Conservation (phyloP, 2,329 filamentous ascomycete genomes). For the Metarhizium album region DNA sequence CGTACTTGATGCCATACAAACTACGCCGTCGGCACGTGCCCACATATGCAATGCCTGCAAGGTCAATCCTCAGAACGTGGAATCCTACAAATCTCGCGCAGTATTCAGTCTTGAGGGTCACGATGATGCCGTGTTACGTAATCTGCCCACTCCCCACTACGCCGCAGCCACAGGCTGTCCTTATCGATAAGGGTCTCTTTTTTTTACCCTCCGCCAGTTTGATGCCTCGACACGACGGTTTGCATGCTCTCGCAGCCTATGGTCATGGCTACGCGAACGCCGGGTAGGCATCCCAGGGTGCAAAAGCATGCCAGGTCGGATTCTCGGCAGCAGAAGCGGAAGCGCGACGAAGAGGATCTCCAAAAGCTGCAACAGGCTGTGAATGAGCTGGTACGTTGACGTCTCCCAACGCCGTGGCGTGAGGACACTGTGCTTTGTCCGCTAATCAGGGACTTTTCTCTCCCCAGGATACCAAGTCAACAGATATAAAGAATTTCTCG, state of each 20-base stretch:
- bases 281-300: slow-evolving; percentile 15
- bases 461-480: slow-evolving; percentile 46
- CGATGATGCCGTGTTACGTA: too few relatives aligned
- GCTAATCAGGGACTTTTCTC: not conserved
- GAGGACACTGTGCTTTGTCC: not conserved
- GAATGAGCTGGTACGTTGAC: slow-evolving; percentile 19
- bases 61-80: too few relatives aligned
- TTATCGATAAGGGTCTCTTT: slow-evolving; percentile 5
- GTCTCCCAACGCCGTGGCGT: too few relatives aligned
- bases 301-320: slow-evolving; percentile 22
- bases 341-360: slow-evolving; percentile 26
- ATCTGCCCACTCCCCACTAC: too few relatives aligned
- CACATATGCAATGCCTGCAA: too few relatives aligned
- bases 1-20: too few relatives aligned
- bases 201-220: not conserved
- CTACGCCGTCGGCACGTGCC: too few relatives aligned
- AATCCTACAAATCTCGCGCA: too few relatives aligned
- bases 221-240: not conserved
- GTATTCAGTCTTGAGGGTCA: too few relatives aligned
- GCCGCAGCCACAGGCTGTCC: not conserved
- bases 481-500: slow-evolving; percentile 57
- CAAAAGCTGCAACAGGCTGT: slow-evolving; percentile 23
- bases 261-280: slow-evolving; percentile 19
- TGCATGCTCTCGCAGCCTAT: not conserved
- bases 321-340: slow-evolving; percentile 25